phyloP scores from a whole-genome alignment of 768 basidiomycete species.

The Termitomyces sp. region DNA sequence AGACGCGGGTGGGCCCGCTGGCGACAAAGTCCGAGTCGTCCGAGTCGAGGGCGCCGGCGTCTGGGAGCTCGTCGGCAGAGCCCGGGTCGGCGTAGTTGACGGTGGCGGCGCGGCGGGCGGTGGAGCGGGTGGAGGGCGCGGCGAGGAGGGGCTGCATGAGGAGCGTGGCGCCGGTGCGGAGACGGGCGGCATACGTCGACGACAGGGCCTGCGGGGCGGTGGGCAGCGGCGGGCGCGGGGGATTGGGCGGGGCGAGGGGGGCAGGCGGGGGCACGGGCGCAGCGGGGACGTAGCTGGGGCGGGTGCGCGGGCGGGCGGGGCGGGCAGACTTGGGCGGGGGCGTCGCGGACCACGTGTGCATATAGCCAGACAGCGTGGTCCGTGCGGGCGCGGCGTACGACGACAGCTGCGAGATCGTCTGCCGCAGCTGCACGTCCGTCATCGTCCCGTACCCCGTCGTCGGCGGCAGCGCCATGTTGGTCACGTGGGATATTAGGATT shows the following conservation, averaged over 20 bases:
- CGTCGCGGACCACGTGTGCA: slow-evolving; percentile 61
- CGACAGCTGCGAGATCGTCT: slow-evolving; percentile 52
- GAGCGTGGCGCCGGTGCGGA: slow-evolving; percentile 84
- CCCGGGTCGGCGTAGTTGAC: slow-evolving; percentile 87
- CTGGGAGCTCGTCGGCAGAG: slow-evolving; percentile 75
- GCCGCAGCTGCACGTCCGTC: slow-evolving; percentile 57
- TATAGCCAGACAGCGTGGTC: slow-evolving; percentile 19
- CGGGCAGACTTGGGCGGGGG: slow-evolving; percentile 46
- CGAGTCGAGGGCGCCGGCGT: slow-evolving; percentile 76
- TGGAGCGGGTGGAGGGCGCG: slow-evolving; percentile 30
- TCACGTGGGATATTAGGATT: too few species aligned
- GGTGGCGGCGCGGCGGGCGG: slow-evolving; percentile 57
- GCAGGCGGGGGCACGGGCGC: slow-evolving; percentile 25
- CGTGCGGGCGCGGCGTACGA: slow-evolving; percentile 36
- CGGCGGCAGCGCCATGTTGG: slow-evolving; percentile 18
- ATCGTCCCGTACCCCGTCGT: slow-evolving; percentile 33
- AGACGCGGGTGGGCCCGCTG: slow-evolving; percentile 54
- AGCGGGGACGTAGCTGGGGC: slow-evolving; percentile 29
- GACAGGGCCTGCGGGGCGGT: slow-evolving; percentile 64
- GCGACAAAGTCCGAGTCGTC: slow-evolving; percentile 82
- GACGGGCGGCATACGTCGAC: slow-evolving; percentile 83
- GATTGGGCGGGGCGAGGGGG: slow-evolving; percentile 37
- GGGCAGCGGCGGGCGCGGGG: slow-evolving; percentile 51
- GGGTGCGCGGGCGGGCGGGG: slow-evolving; percentile 25
- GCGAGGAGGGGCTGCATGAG: slow-evolving; percentile 80